These are phyloP conservation scores for Fusarium begoniae DNA, from an alignment of 2,329 filamentous ascomycete genomes.

Conservation along the genomic window DNA sequence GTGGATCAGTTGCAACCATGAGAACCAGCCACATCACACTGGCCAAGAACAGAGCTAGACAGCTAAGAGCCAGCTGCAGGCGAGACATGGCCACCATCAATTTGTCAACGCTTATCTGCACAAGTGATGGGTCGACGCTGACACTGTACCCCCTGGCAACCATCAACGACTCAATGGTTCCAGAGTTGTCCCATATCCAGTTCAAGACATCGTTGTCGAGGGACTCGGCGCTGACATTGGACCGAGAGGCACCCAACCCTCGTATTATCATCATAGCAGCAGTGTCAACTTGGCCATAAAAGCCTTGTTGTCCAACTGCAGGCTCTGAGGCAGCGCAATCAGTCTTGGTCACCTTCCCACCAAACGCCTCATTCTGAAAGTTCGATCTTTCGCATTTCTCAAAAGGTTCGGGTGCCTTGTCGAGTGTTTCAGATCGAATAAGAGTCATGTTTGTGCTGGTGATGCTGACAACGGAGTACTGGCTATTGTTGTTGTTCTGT, in stretches of 20 bases:
- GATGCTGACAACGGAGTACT: constrained; percentile 7
- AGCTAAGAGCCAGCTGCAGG: constrained; percentile 15
- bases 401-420: neutral
- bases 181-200: neutral
- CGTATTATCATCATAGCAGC: constrained; percentile 17
- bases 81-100: constrained; percentile 27
- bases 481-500: fast-evolving
- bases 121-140: constrained; percentile 15
- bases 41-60: constrained; percentile 6
- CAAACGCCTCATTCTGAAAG: constrained; percentile 29
- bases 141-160: constrained; percentile 15
- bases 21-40: constrained; percentile 9
- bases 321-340: neutral
- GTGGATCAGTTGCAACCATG: constrained; percentile 6
- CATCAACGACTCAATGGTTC: neutral
- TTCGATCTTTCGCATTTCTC: constrained; percentile 1
- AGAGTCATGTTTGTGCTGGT: constrained; percentile 28
- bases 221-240: constrained; percentile 17
- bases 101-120: constrained; percentile 20
- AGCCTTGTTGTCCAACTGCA: neutral
- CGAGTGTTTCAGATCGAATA: constrained; percentile 17
- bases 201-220: constrained; percentile 11
- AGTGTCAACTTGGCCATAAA: constrained; percentile 32
- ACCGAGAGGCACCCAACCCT: constrained; percentile 14
- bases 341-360: constrained; percentile 8